Evolutionary conservation across 192 early-diverging fungal species (phyloP), one percentile per base, ranked within the genome.

Genomic region (Podila clonocystis): DNA sequence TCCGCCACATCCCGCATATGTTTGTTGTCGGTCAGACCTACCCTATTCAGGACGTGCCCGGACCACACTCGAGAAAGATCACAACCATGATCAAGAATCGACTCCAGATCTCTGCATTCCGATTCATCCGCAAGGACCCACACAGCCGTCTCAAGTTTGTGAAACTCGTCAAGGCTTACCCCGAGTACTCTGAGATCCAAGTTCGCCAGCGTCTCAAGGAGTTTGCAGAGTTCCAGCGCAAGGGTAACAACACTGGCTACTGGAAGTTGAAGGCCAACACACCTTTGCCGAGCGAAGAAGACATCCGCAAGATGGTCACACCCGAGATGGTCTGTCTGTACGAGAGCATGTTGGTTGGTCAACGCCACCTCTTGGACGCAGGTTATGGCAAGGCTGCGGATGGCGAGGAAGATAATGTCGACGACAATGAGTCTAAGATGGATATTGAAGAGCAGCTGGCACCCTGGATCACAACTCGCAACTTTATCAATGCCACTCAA

Each of bases 301-400:
- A 95, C 24, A 82, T 99, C 60, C 87, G 93, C 41, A 97, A 95
- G 70, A 91, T 97, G 82, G 89, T 97, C 5, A 96, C 96, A 22
- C 97, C 97, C 2, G 97, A 98, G 69, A 94, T 94, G 92, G 90
- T 98, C n/a, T 98, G 98, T 76, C 69, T 97, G 62, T 92, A 94
- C 68, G 95, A 99, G 82, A 96, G 95, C 82, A 98, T 95, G 90
- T 84, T 94, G 50, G 94, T 95, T 4, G 97, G 97, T 36, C 91
- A 98, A 83, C 94, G 96, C 36, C 93, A 97, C 60, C 85, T 99
- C 20, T 85, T 91, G 61, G 98, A 99, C 70, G 91, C 94, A 2
- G 98, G 97, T 58, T 97, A 97, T 49, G 92, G 92, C 61, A 87
- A 87, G 55, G 82, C 82, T 4, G 77, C 73, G 9, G 74, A 75